A percentile compares a stretch with the other conserved stretches of the same genome.
Evolutionary conservation across 2,329 filamentous ascomycete species (phyloP).

Genomic region (Simplicillium sp.): DNA sequence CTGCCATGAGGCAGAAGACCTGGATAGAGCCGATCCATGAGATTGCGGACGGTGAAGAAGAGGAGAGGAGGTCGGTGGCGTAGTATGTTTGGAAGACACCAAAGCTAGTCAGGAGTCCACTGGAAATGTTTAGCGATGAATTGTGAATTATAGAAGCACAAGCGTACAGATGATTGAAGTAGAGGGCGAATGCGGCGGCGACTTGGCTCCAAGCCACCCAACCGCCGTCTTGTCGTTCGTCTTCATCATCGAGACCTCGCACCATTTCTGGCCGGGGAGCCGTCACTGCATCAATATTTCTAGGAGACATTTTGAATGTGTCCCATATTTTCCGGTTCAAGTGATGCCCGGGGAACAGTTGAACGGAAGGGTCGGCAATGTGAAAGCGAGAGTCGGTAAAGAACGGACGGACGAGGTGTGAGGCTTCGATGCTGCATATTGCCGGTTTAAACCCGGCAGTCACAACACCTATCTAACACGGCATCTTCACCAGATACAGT

Average conservation of each 20-base stretch:
- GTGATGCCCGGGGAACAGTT: too few relatives aligned
- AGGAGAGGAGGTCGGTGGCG: slow-evolving; percentile 13
- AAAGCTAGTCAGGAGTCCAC: slow-evolving; percentile 24
- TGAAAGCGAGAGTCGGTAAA: too few relatives aligned
- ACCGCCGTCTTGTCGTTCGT: slow-evolving; percentile 16
- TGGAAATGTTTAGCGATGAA: slow-evolving; percentile 5
- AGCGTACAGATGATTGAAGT: slow-evolving; percentile 23
- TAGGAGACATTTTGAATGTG: too few relatives aligned
- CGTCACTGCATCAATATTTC: too few relatives aligned
- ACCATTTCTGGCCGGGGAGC: too few relatives aligned
- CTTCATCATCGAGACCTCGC: not conserved
- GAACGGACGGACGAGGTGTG: too few relatives aligned
- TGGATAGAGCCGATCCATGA: slow-evolving; percentile 28
- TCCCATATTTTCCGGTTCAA: too few relatives aligned
- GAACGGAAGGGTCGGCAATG: too few relatives aligned
- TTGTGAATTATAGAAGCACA: not conserved
- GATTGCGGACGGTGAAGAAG: slow-evolving; percentile 16
- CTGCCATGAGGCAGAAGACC: slow-evolving; percentile 25
- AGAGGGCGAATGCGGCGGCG: slow-evolving; percentile 21
- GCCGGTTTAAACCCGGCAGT: too few relatives aligned
- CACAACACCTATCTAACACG: too few relatives aligned
- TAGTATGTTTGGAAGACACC: slow-evolving; percentile 27
- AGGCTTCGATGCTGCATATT: too few relatives aligned
- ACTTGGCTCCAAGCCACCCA: slow-evolving; percentile 25
- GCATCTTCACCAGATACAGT: too few relatives aligned